Evolutionary conservation across 2,329 filamentous ascomycete species (phyloP).

Genomic region (Bipolaris gigantea): DNA sequence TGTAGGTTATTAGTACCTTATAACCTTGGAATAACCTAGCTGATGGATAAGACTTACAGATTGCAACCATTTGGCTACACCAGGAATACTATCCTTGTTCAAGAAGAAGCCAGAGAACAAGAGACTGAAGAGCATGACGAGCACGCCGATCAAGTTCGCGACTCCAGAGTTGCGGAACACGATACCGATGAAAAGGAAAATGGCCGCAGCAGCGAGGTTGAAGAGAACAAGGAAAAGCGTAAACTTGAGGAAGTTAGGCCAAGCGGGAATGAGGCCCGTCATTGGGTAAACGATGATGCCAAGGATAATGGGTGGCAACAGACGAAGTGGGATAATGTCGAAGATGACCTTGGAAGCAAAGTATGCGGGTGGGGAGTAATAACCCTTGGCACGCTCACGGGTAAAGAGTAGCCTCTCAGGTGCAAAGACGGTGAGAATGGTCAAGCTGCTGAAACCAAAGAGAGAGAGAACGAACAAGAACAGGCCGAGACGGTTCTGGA

Average conservation of each 20-base stretch:
- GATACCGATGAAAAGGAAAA: constrained; percentile 95
- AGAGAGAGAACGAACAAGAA: constrained; percentile 97
- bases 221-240: constrained; percentile 91
- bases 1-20: constrained; percentile 37
- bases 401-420: constrained; percentile 88
- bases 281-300: constrained; percentile 96
- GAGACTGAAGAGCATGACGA: constrained; percentile 97
- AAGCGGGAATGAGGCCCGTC: constrained; percentile 85
- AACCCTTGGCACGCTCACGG: constrained; percentile 91
- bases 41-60: constrained; percentile 54
- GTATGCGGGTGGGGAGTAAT: constrained; percentile 92
- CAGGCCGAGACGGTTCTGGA: constrained; percentile 93
- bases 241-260: constrained; percentile 85
- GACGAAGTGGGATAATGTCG: constrained; percentile 90
- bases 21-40: not conserved
- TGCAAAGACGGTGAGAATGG: constrained; percentile 90
- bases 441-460: constrained; percentile 95
- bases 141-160: constrained; percentile 87
- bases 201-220: constrained; percentile 89
- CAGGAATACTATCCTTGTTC: constrained; percentile 91
- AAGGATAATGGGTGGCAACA: constrained; percentile 93
- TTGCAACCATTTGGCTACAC: constrained; percentile 85
- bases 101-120: constrained; percentile 92
- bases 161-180: constrained; percentile 89
- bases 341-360: constrained; percentile 97